A percentile compares a stretch with the other conserved stretches of the same genome.
phyloP scores from a whole-genome alignment of 345 rosid species.

The Trapa incisa region DNA sequence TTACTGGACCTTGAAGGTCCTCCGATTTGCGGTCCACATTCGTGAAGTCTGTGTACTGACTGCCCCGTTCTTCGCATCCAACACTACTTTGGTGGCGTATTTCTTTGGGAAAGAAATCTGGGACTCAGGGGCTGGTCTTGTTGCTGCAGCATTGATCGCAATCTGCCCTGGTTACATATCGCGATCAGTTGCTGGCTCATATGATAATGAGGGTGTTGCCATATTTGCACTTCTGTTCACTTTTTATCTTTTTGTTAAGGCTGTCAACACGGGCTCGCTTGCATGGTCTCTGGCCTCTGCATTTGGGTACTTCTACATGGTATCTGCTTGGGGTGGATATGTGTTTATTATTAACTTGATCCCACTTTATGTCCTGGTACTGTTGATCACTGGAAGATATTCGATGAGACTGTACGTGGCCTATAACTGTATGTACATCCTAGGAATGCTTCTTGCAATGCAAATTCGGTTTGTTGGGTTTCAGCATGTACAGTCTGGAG shows the following conservation, averaged over 20 bases:
- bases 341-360: slow-evolving; percentile 88
- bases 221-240: slow-evolving; percentile 83
- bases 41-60: slow-evolving; percentile 96
- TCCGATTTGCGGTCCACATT: slow-evolving; percentile 76
- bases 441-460: slow-evolving; percentile 99
- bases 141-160: slow-evolving; percentile 82
- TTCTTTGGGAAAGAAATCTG: slow-evolving; percentile 96
- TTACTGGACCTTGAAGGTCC: slow-evolving; percentile 57
- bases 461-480: slow-evolving; percentile 97
- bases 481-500: slow-evolving; percentile 98
- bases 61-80: slow-evolving; percentile 92
- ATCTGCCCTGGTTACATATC: slow-evolving; percentile 97
- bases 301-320: slow-evolving; percentile 94
- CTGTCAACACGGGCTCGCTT: slow-evolving; percentile 82
- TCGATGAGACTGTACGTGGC: slow-evolving; percentile 91
- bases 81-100: slow-evolving; percentile 85
- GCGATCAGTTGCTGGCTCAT: slow-evolving; percentile 89
- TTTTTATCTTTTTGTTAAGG: slow-evolving; percentile 80
- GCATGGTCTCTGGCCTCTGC: slow-evolving; percentile 93
- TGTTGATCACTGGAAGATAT: slow-evolving; percentile 84
- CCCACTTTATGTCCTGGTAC: slow-evolving; percentile 85
- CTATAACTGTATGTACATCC: slow-evolving; percentile 73
- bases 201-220: slow-evolving; percentile 92
- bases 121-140: slow-evolving; percentile 92
- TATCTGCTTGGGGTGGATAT: slow-evolving; percentile 99